Conservation (phyloP, 2,329 filamentous ascomycete species). For the Fusarium redolens region DNA sequence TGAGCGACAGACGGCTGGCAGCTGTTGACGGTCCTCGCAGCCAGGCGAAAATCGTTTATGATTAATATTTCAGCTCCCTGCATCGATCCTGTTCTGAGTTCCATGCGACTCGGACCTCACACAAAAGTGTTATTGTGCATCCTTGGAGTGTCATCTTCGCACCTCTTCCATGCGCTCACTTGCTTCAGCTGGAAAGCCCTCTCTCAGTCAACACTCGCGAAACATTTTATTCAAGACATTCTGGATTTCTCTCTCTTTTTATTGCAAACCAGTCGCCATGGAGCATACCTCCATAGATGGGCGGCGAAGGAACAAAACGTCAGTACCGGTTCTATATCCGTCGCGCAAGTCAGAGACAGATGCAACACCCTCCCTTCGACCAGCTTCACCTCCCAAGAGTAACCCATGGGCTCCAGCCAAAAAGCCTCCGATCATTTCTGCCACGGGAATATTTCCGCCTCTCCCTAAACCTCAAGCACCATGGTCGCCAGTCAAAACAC, state of each 20-base stretch:
- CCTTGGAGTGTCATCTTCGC: conserved; percentile 19
- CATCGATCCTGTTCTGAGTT: conserved; percentile 15
- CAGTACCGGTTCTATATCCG: conserved; percentile 7
- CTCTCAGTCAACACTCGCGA: not conserved
- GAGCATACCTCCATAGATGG: conserved; percentile 45
- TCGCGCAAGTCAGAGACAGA: conserved; percentile 25
- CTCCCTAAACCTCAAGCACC: conserved; percentile 26
- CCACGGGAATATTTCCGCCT: conserved; percentile 36
- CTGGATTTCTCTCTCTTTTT: not conserved
- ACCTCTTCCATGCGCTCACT: conserved; percentile 23
- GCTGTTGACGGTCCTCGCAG: conserved; percentile 31
- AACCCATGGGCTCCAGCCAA: conserved; percentile 48
- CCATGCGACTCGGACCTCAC: conserved; percentile 28
- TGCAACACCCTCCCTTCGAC: conserved; percentile 38
- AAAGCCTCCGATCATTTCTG: conserved; percentile 1
- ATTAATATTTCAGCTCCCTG: conserved; percentile 27
- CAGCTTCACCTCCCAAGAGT: conserved; percentile 49
- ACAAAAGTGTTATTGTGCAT: conserved; percentile 32
- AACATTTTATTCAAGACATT: not conserved
- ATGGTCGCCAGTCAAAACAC: conserved; percentile 6
- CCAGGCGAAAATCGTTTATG: conserved; percentile 1
- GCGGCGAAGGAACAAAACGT: conserved; percentile 33
- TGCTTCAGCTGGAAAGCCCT: conserved; percentile 15
- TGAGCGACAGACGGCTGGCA: conserved; percentile 35
- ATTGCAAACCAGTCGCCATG: conserved; percentile 26